Evolutionary conservation across 164 flowering plant genomes (phyloP).

Genomic region (Nymphaea thermarum): DNA sequence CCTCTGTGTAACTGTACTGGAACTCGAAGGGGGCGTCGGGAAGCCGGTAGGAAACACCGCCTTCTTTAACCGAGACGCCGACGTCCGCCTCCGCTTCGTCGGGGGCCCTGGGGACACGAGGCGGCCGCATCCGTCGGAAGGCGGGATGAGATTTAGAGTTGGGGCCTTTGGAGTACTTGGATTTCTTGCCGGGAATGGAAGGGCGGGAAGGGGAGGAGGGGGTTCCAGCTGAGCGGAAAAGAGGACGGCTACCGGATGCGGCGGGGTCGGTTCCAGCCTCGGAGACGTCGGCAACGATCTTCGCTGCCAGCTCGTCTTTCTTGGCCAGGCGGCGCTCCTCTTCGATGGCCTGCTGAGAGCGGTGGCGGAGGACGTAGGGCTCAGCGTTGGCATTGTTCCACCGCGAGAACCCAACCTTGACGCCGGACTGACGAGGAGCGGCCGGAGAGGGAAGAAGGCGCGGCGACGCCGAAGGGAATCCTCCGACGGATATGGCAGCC

Average conservation of each 20-base stretch:
- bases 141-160: not conserved
- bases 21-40: slow-evolving; percentile 11
- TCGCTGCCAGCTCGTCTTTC: slow-evolving; percentile 46
- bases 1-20: slow-evolving; percentile 15
- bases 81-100: not conserved
- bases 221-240: slow-evolving; percentile 58
- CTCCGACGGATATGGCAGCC: not conserved
- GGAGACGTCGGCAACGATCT: slow-evolving; percentile 23
- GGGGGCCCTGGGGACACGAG: not conserved
- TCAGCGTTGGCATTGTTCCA: slow-evolving; percentile 93
- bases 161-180: slow-evolving; percentile 56
- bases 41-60: slow-evolving; percentile 5
- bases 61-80: not conserved
- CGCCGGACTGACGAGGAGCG: not conserved
- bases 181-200: slow-evolving; percentile 61
- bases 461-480: not conserved
- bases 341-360: slow-evolving; percentile 57
- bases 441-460: not conserved
- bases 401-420: slow-evolving; percentile 59
- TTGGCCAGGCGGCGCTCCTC: slow-evolving; percentile 55
- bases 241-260: slow-evolving; percentile 4
- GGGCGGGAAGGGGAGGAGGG: slow-evolving; percentile 64
- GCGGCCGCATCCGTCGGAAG: not conserved
- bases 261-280: slow-evolving; percentile 7
- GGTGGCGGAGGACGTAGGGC: slow-evolving; percentile 29